Evolutionary conservation across 1,284 basidiomycete species (phyloP), one percentile per base, ranked within the genome.

Genomic region (Paramarasmius palmivorus): DNA sequence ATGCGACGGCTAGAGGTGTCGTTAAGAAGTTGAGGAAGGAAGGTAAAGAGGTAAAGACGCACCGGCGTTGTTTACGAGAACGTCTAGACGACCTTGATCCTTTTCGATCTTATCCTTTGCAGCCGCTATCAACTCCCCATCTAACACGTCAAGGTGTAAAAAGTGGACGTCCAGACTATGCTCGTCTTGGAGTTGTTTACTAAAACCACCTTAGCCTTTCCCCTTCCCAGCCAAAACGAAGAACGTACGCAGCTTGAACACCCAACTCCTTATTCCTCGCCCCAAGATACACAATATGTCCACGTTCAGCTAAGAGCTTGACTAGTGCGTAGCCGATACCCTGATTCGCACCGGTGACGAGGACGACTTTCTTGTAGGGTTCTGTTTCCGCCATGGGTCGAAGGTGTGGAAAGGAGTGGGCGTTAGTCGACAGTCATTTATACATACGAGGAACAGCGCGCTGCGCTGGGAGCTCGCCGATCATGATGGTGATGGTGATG

Each of bases 51-150:
- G 29, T 6, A 6, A 12, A 32, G 29, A 32, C 29, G 1, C 52
- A 69, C 76, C 77, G 15, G 78, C 78, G 54, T 80, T 79, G 63
- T 79, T 78, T 34, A 81, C 73, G 23, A 81, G 65, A 10, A 77
- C 72, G 58, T 81, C 74, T 34, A 81, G 61, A 8, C 63, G 67
- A 1, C 77, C 77, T 53, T 76, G 72, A 0, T 63, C 69, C 20
- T 71, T 67, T 54, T 74, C 66, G 38, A 78, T 73, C 22, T 59
- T 46, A 1, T 66, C 63, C 42, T 65, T 66, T 15, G 74, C 70
- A 38, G 70, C 62, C 37, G 62, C 52, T 38, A 77, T 65, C 6
- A 71, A 69, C 2, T 61, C 60, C 36, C 63, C 17, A 38, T 73
- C 66, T 3, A 71, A 73, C 19, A 72, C 52, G 50, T 73, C 71